Percentiles rank a stretch among this genome's conserved stretches.
Evolutionary conservation across 2,329 filamentous ascomycete genomes (phyloP).

Genomic region (Colletotrichum tabaci): DNA sequence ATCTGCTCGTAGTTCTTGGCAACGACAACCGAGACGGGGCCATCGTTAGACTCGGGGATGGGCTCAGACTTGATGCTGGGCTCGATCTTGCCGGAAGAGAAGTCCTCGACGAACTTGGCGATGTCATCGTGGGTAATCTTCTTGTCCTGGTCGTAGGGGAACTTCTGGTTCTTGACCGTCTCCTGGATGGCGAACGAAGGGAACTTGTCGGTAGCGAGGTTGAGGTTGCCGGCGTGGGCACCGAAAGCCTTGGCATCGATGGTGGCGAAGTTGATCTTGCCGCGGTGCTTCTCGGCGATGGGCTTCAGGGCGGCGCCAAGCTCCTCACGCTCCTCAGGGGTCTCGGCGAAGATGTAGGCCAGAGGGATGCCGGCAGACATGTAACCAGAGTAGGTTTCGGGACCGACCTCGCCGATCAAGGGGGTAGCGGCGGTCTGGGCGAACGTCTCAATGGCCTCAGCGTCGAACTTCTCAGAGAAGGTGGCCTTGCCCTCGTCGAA

Average conservation of each 20-base stretch:
- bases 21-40: constrained; percentile 88
- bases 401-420: constrained; percentile 94
- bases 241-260: constrained; percentile 96
- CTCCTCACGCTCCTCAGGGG: constrained; percentile 86
- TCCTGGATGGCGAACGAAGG: constrained; percentile 98
- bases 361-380: constrained; percentile 91
- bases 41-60: constrained; percentile 93
- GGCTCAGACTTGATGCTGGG: constrained; percentile 99
- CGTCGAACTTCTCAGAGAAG: constrained; percentile 86
- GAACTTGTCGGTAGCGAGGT: constrained; percentile 96
- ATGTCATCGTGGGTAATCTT: constrained; percentile 81
- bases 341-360: constrained; percentile 98
- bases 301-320: constrained; percentile 85
- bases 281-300: constrained; percentile 92
- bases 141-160: constrained; percentile 89
- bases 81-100: constrained; percentile 87
- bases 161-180: constrained; percentile 95
- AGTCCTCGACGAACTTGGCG: constrained; percentile 87
- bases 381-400: constrained; percentile 96
- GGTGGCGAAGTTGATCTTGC: constrained; percentile 96
- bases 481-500: constrained; percentile 97
- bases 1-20: constrained; percentile 94
- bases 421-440: constrained; percentile 89
- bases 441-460: constrained; percentile 85
- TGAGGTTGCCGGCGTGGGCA: constrained; percentile 95